Percentiles rank a stretch among this genome's conserved stretches.
phyloP scores from a whole-genome alignment of 2,329 filamentous ascomycete genomes.

The Metarhizium rileyi region DNA sequence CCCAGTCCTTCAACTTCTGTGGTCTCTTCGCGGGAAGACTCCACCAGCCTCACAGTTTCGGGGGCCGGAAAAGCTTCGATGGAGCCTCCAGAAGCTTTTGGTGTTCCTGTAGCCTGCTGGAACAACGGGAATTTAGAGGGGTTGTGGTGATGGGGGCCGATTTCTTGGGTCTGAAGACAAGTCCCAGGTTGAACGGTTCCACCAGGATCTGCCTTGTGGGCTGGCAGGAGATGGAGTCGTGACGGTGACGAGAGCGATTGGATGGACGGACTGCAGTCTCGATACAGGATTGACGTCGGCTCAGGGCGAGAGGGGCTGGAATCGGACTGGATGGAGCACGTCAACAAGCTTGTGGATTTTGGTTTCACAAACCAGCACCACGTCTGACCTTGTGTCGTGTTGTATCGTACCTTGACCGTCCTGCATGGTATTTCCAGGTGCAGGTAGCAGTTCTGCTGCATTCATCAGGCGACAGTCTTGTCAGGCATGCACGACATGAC shows the following conservation, averaged over 20 bases:
- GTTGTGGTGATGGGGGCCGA: slow-evolving; percentile 7
- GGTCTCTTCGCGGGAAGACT: slow-evolving; percentile 11
- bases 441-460: neutral
- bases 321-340: neutral
- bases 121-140: slow-evolving; percentile 9
- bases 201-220: slow-evolving; percentile 15
- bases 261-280: neutral
- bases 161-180: slow-evolving; percentile 9
- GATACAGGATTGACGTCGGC: neutral
- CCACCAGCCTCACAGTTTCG: slow-evolving; percentile 9
- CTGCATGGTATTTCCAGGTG: neutral
- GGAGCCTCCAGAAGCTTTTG: slow-evolving; percentile 13
- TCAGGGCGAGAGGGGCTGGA: neutral
- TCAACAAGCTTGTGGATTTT: neutral
- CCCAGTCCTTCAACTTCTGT: slow-evolving; percentile 9
- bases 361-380: neutral
- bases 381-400: neutral
- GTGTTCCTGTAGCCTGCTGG: slow-evolving; percentile 9
- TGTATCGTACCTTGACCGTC: no score
- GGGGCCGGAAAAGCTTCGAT: slow-evolving; percentile 15
- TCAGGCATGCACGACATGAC: neutral
- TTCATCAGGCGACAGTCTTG: neutral
- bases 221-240: slow-evolving; percentile 7
- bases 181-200: slow-evolving; percentile 11
- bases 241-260: slow-evolving; percentile 7